A percentile compares a stretch with the other conserved stretches of the same genome.
phyloP scores from a whole-genome alignment of 2,329 filamentous ascomycete genomes.

The Hypoxylon sp. region DNA sequence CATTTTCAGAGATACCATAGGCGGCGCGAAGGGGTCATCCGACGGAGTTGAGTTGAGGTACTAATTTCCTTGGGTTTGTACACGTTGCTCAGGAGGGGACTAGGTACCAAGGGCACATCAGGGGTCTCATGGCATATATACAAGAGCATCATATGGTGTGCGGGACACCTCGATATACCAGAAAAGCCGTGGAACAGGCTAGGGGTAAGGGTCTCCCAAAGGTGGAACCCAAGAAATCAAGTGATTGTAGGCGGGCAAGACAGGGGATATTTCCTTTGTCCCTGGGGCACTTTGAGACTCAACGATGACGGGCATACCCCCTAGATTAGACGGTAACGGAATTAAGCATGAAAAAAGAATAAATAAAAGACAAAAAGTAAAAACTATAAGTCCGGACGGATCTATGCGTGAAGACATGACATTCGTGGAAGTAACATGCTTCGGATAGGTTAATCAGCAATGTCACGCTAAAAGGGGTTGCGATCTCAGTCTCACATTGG shows the following conservation, averaged over 20 bases:
- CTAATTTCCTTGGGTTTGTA: conserved; percentile 45
- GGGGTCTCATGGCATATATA: conserved; percentile 49
- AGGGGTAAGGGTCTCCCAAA: conserved; percentile 38
- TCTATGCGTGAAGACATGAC: neutral
- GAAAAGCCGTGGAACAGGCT: conserved; percentile 34
- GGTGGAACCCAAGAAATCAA: conserved; percentile 40
- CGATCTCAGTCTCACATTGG: neutral
- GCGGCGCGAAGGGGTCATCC: conserved; percentile 29
- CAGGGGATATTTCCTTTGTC: conserved; percentile 34
- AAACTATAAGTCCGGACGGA: conserved; percentile 14
- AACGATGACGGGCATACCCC: conserved; percentile 45
- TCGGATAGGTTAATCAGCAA: neutral
- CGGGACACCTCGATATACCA: conserved; percentile 46
- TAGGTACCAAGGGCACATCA: conserved; percentile 32
- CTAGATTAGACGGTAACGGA: conserved; percentile 45
- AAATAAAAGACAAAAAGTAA: conserved; percentile 44
- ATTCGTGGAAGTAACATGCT: neutral
- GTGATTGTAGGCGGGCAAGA: conserved; percentile 40
- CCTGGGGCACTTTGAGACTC: conserved; percentile 33
- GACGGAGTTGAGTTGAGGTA: conserved; percentile 29
- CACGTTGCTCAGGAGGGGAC: conserved; percentile 33
- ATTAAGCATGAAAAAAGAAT: conserved; percentile 45
- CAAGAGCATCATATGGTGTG: conserved; percentile 49
- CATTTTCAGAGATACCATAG: conserved; percentile 33
- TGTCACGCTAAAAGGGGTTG: neutral